Conservation (phyloP, 2,329 filamentous ascomycete species). For the Pseudogymnoascus verrucosus region DNA sequence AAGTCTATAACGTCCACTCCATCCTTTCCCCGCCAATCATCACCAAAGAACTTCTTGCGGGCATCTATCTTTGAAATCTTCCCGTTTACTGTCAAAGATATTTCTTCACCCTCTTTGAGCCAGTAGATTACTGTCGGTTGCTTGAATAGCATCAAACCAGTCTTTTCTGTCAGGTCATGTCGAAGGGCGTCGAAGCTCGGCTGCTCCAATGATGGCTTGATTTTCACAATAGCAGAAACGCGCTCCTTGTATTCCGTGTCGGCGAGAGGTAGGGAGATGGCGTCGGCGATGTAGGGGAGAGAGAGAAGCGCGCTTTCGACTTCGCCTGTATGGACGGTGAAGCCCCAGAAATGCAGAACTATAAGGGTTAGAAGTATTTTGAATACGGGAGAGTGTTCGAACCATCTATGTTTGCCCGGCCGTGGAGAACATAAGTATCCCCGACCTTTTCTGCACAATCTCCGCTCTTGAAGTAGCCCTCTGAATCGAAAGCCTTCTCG, state of each 20-base stretch:
- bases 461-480: conserved; percentile 21
- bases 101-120: conserved; percentile 16
- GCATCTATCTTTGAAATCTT: conserved; percentile 17
- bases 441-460: conserved; percentile 18
- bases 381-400: conserved; percentile 1
- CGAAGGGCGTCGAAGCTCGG: conserved; percentile 14
- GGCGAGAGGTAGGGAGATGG: conserved; percentile 15
- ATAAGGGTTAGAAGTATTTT: conserved; percentile 11
- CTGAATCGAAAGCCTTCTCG: conserved; percentile 18
- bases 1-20: conserved; percentile 16
- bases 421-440: conserved; percentile 17
- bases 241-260: conserved; percentile 16
- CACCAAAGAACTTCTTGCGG: conserved; percentile 16
- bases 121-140: conserved; percentile 18
- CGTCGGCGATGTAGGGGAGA: conserved; percentile 15
- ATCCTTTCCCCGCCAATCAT: conserved; percentile 13
- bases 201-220: conserved; percentile 11
- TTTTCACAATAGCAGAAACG: conserved; percentile 16
- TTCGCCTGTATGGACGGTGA: conserved; percentile 18
- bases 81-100: conserved; percentile 16
- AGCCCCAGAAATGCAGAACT: conserved; percentile 20
- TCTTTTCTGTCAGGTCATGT: conserved; percentile 14
- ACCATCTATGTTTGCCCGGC: conserved; percentile 19
- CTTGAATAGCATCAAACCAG: conserved; percentile 16
- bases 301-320: conserved; percentile 16